Evolutionary conservation across 179 eudicot species (phyloP), one percentile per base, ranked within the genome.

Genomic region (Spinacia oleracea): DNA sequence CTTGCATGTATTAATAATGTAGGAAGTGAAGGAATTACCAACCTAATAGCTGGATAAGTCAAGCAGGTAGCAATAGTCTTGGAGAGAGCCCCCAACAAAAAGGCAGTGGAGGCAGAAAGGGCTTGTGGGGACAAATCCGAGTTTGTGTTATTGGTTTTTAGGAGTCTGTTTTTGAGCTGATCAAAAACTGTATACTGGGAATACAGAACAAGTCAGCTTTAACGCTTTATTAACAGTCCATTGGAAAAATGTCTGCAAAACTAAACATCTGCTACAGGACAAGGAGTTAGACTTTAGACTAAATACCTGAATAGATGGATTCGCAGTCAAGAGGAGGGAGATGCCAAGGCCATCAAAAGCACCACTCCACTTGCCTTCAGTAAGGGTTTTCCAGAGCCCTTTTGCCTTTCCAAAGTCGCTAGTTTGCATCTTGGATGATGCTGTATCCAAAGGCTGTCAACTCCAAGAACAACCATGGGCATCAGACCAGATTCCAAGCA

Each of bases 21-120:
- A 25, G 18, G 45, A 71, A 51, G 34, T 15, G 11, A 51, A 50
- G 23, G 6, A 46, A 29, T 0, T 12, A 58, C 79, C 56, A 31
- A 93, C 99, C 99, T 92, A 81, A 93, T 93, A 64, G 94, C 92
- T 11, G 99, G 99, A 80, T 96, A 96, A 6, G 99, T 93, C 85
- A 93, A 82, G 86, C 90, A 89, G 72, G 99, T 96, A 27, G 98
- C 97, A 72, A 91, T 84, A 74, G 94, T 90, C 83, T 96, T 96
- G 32, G 99, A 93, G 65, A 91, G 90, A 55, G 98, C 99, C 73
- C 99, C 99, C 79, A 93, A 78, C 76, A 87, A 48, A 81, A 96
- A 96, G 46, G 99, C 99, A 77, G 92, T 83, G 64, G 93, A 81
- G 42, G 99, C 99, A 81, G 99, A 90, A 74, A 96, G 92, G 40